A percentile compares a stretch with the other conserved stretches of the same genome.
phyloP scores from a whole-genome alignment of 129 eudicot genomes.

The Lactuca saligna region DNA sequence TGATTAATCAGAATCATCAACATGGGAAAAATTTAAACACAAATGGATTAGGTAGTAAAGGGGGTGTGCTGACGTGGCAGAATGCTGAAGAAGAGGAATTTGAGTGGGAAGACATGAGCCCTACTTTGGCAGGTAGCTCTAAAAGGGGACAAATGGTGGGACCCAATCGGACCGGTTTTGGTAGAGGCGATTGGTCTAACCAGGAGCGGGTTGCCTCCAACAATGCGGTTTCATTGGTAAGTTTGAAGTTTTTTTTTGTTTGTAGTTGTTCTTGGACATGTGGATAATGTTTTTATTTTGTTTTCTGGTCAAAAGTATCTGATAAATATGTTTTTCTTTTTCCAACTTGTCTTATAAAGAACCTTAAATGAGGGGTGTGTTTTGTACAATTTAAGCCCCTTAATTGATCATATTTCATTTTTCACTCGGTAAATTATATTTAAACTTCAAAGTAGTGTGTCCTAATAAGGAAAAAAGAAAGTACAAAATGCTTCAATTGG shows the following conservation, averaged over 20 bases:
- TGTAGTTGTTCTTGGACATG: not conserved
- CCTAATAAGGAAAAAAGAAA: too few relatives aligned
- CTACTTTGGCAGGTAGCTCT: slow-evolving; percentile 54
- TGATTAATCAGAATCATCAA: slow-evolving; percentile 32
- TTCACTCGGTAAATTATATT: too few relatives aligned
- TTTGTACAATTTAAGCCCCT: too few relatives aligned
- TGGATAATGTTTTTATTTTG: not conserved
- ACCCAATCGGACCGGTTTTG: slow-evolving; percentile 38
- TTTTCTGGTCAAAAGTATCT: not conserved
- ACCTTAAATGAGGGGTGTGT: too few relatives aligned
- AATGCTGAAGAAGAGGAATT: slow-evolving; percentile 95
- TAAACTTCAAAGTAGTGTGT: too few relatives aligned
- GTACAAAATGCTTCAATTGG: too few relatives aligned
- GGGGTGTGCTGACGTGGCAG: slow-evolving; percentile 59
- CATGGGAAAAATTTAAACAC: slow-evolving; percentile 22
- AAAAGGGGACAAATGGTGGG: slow-evolving; percentile 35
- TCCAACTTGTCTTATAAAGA: not conserved
- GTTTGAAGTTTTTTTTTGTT: slow-evolving; percentile 22
- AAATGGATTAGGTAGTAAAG: slow-evolving; percentile 43
- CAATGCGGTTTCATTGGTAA: slow-evolving; percentile 35
- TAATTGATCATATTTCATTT: too few relatives aligned
- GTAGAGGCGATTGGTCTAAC: slow-evolving; percentile 50
- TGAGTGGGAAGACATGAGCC: slow-evolving; percentile 90
- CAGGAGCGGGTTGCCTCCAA: slow-evolving; percentile 31
- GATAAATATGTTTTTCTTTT: not conserved